Evolutionary conservation across 2,329 filamentous ascomycete genomes (phyloP).

Genomic region (Sclerotinia subarctica): DNA sequence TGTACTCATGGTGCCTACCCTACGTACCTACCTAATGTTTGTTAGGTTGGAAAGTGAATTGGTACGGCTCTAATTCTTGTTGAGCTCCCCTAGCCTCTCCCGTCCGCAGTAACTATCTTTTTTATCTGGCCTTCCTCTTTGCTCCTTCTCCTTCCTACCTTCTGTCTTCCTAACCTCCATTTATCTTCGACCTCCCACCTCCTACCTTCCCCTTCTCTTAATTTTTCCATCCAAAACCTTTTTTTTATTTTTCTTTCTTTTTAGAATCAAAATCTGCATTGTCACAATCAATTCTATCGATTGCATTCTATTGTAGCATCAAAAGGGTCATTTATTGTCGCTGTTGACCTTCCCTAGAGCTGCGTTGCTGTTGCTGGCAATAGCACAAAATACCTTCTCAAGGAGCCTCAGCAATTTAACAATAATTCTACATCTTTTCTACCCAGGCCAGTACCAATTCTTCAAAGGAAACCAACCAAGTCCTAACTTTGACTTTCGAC

Average conservation of each 20-base stretch:
- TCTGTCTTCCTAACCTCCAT: neutral
- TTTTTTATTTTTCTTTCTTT: neutral
- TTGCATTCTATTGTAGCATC: conserved; percentile 16
- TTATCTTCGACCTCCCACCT: neutral
- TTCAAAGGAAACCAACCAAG: neutral
- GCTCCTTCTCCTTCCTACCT: neutral
- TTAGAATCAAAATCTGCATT: neutral
- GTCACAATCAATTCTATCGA: neutral
- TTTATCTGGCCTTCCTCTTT: no score
- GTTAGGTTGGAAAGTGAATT: neutral
- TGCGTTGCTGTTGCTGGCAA: conserved; percentile 8
- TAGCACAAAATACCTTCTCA: neutral
- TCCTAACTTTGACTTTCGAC: neutral
- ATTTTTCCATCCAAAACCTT: neutral
- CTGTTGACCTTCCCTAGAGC: neutral
- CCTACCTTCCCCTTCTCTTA: neutral
- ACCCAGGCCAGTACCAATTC: neutral
- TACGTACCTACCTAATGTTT: no score
- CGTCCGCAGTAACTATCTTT: no score
- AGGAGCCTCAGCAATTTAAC: neutral
- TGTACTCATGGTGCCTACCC: neutral
- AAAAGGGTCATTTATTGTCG: neutral
- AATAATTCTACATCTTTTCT: neutral
- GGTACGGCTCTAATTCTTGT: neutral
- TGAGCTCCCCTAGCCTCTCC: no score